A percentile compares a stretch with the other conserved stretches of the same genome.
Evolutionary conservation across 2,329 filamentous ascomycete genomes (phyloP).

Genomic region (Ciborinia camelliae): DNA sequence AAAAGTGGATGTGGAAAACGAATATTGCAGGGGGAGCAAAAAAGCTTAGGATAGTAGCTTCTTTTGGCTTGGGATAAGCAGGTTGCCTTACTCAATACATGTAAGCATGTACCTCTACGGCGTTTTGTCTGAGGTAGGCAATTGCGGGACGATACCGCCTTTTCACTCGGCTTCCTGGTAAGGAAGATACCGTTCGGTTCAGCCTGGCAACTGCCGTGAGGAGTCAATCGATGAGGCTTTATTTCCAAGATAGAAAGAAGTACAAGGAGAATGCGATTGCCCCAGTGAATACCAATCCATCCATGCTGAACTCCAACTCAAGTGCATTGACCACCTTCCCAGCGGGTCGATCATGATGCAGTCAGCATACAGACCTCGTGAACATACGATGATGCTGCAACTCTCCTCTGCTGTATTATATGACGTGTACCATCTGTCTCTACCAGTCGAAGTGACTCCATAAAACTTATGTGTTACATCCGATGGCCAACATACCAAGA

Average conservation of each 20-base stretch:
- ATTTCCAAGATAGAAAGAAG: slow-evolving; percentile 23
- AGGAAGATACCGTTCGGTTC: slow-evolving; percentile 15
- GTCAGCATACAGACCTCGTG: slow-evolving; percentile 21
- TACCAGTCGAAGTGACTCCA: slow-evolving; percentile 1
- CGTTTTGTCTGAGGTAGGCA: slow-evolving; percentile 13
- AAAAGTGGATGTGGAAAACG: background rate
- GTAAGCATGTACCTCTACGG: slow-evolving; percentile 12
- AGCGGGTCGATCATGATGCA: slow-evolving; percentile 19
- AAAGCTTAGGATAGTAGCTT: slow-evolving; percentile 19
- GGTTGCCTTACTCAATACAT: slow-evolving; percentile 8
- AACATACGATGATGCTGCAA: slow-evolving; percentile 22
- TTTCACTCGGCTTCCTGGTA: slow-evolving; percentile 13
- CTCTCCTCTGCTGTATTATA: slow-evolving; percentile 8
- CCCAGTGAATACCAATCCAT: slow-evolving; percentile 26
- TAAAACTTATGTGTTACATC: slow-evolving; percentile 7
- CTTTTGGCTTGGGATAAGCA: slow-evolving; percentile 15
- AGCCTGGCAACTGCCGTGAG: slow-evolving; percentile 26
- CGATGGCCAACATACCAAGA: background rate
- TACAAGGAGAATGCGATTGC: slow-evolving; percentile 19
- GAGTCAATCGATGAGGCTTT: slow-evolving; percentile 24
- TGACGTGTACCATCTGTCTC: slow-evolving; percentile 14
- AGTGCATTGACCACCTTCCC: slow-evolving; percentile 22
- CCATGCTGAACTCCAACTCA: slow-evolving; percentile 22
- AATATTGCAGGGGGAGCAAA: slow-evolving; percentile 18
- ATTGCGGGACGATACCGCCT: slow-evolving; percentile 6